A percentile compares a stretch with the other conserved stretches of the same genome.
Conservation (phyloP, 2,329 filamentous ascomycete genomes). For the Biscogniauxia sp. region DNA sequence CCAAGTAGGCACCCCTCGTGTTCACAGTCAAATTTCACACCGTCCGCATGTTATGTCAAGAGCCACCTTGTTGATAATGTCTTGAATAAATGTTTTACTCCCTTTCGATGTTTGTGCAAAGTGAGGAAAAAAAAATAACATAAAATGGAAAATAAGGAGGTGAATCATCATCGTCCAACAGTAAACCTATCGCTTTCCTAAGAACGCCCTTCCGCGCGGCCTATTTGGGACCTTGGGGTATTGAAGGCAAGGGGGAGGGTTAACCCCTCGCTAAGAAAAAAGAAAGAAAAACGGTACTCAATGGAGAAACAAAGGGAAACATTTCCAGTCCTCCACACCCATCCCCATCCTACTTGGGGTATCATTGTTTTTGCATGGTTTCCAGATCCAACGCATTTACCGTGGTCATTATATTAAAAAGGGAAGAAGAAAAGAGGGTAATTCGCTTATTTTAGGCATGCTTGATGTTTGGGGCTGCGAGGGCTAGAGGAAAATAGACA, state of each 20-base stretch:
- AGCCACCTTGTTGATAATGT: background rate
- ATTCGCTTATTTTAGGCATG: constrained; percentile 2
- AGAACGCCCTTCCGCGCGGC: background rate
- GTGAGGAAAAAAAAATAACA: too few relatives aligned
- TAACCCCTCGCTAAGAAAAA: background rate
- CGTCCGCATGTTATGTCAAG: background rate
- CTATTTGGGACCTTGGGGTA: constrained; percentile 5
- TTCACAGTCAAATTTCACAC: background rate
- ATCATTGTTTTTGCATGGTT: constrained; percentile 23
- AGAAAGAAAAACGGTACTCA: constrained; percentile 4
- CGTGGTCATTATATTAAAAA: constrained; percentile 29
- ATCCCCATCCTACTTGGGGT: constrained; percentile 21
- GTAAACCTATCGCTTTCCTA: background rate
- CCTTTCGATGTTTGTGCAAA: background rate
- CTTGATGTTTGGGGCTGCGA: background rate
- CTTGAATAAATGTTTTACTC: background rate
- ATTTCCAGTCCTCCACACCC: constrained; percentile 11
- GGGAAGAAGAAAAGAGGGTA: constrained; percentile 10
- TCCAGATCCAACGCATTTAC: constrained; percentile 22
- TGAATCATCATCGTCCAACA: background rate
- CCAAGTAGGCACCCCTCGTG: background rate
- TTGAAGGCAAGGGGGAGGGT: constrained; percentile 9
- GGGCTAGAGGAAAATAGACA: constrained; percentile 8
- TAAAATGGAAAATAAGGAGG: too few relatives aligned
- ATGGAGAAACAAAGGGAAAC: constrained; percentile 12